phyloP scores from a whole-genome alignment of 108 stramenopile species.

The Skeletonema menzelii region DNA sequence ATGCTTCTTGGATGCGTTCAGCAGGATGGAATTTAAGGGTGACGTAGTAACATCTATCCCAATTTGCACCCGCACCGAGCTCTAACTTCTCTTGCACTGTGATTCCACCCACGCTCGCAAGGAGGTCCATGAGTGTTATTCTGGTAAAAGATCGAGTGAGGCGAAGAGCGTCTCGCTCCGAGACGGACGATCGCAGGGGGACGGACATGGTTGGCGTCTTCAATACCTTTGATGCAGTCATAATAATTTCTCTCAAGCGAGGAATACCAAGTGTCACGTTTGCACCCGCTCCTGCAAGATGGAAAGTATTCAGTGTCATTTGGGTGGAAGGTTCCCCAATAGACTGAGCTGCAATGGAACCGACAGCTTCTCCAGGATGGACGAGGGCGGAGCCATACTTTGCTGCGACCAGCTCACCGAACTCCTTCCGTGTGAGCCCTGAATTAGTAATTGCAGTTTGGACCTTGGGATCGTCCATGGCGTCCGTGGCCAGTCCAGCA shows the following conservation, averaged over 20 bases:
- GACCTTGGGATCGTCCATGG: constrained; percentile 54
- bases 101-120: constrained; percentile 77
- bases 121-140: constrained; percentile 85
- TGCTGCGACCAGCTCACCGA: constrained; percentile 73
- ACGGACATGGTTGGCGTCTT: constrained; percentile 98
- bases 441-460: constrained; percentile 57
- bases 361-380: constrained; percentile 99
- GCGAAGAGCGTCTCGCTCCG: constrained; percentile 59
- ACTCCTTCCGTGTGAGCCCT: constrained; percentile 53
- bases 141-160: constrained; percentile 80
- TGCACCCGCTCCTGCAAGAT: constrained; percentile 98
- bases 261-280: constrained; percentile 99
- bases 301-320: constrained; percentile 99
- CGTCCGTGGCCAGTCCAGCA: constrained; percentile 57
- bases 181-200: constrained; percentile 66
- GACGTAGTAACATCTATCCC: constrained; percentile 86
- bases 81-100: constrained; percentile 71
- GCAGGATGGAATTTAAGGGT: constrained; percentile 82
- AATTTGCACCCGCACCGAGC: constrained; percentile 59
- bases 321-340: constrained; percentile 99
- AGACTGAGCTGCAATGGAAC: constrained; percentile 96
- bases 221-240: constrained; percentile 95
- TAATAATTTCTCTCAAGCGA: constrained; percentile 98
- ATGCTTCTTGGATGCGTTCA: constrained; percentile 86
- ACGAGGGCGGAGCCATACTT: constrained; percentile 93